Conservation (phyloP, 2,329 filamentous ascomycete species). For the Neonectria sp. region DNA sequence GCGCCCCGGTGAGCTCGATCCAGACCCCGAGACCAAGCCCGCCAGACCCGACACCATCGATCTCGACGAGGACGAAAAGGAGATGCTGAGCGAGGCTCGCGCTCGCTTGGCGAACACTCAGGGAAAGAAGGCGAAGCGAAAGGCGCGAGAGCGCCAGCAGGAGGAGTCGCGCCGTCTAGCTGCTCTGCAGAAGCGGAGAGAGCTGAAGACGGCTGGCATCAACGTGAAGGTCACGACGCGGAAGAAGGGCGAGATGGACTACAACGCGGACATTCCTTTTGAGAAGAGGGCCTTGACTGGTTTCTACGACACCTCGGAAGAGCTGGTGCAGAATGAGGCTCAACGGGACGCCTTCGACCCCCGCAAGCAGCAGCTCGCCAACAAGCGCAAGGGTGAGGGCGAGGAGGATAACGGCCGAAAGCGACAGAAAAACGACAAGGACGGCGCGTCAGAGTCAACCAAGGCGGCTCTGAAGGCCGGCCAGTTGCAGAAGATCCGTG, state of each 20-base stretch:
- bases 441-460: slow-evolving; percentile 81
- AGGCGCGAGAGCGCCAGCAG: slow-evolving; percentile 94
- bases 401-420: slow-evolving; percentile 87
- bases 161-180: slow-evolving; percentile 94
- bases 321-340: slow-evolving; percentile 84
- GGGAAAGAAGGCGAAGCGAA: slow-evolving; percentile 98
- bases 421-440: slow-evolving; percentile 90
- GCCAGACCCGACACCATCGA: slow-evolving; percentile 97
- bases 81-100: slow-evolving; percentile 98
- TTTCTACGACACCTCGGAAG: slow-evolving; percentile 94
- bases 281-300: slow-evolving; percentile 91
- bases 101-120: slow-evolving; percentile 97
- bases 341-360: slow-evolving; percentile 92
- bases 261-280: slow-evolving; percentile 98
- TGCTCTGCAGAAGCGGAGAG: slow-evolving; percentile 92
- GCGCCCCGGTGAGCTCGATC: slow-evolving; percentile 93
- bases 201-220: slow-evolving; percentile 97
- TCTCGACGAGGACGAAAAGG: slow-evolving; percentile 98
- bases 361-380: slow-evolving; percentile 89
- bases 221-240: slow-evolving; percentile 95
- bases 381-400: slow-evolving; percentile 96
- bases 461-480: slow-evolving; percentile 94
- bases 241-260: slow-evolving; percentile 98
- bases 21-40: slow-evolving; percentile 97
- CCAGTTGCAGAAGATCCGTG: slow-evolving; percentile 93